Conservation (phyloP, 129 eudicot species). For the Helianthus annuus region HanXRQr2.0-SUNRISE NC_035439.2:143157473-143157972, state of each 20-base stretch:
- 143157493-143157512: too few relatives aligned
- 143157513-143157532: too few relatives aligned
- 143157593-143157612: too few relatives aligned
- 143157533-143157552: too few relatives aligned
- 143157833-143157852: conserved; percentile 56
- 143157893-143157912: background rate
- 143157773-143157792: conserved; percentile 61
- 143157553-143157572: too few relatives aligned
- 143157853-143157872: too few relatives aligned
- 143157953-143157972: background rate
- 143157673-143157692: conserved; percentile 74
- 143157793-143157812: conserved; percentile 50
- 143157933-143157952: background rate
- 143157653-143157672: background rate
- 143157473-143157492: too few relatives aligned
- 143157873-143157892: too few relatives aligned
- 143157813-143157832: conserved; percentile 68
- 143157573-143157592: too few relatives aligned
- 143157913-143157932: background rate
- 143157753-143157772: conserved; percentile 66
- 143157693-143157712: conserved; percentile 46
- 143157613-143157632: too few relatives aligned
- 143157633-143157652: too few relatives aligned
- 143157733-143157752: conserved; percentile 45
- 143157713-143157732: conserved; percentile 31